Base-by-base conservation (phyloP, 768 basidiomycete genomes). In the Phylloporus arenicola region DNA sequence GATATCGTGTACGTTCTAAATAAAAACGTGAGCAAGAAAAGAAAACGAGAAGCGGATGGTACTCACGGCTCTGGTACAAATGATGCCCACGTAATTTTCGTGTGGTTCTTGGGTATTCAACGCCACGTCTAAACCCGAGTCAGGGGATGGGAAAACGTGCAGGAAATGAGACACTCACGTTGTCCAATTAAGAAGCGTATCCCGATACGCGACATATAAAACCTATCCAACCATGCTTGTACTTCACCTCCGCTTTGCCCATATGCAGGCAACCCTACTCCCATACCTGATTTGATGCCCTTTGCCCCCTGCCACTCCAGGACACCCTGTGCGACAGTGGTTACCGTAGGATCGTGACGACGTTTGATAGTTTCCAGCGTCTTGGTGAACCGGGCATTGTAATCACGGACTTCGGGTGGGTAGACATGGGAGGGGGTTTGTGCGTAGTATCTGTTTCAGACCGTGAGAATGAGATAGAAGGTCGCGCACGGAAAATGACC, bases 101-200 rank as follows among this genome's bases (percentile, higher is more conserved):
- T 98, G 93, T 0, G 93, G 80, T 55, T 91, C 84, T 38, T 94
- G 82, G 0, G 85, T 92, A 68, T 98, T 98, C 35, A 99, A 74
- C 2, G 95, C 94, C 51, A 99, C 88, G 61, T 99, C 92, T 94
- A 35, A n/a, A 53, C 22, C 6, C 44, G 53, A 24, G 27, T 41
- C 24, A 53, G 33, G 47, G 2, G 12, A 39, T 20, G 38, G 11
- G 20, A 39, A 20, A 38, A 49, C n/a, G 43, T 30, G 20, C 20
- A 31, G 1, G 27, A 54, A 19, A 45, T 30, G 30, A 16, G 17
- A 45, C 4, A 72, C 85, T 64, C 55, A 94, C 92, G 93, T 70
- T 97, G 93, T 25, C 93, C 96, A 47, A 98, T 96, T 54, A 99
- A 71, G 64, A 98, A 97, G 1, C 96, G 88, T 57, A 99, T 98